These are phyloP conservation scores for Chenopodium suecicum DNA, from an alignment of 148 eudicot genomes.

Conservation along the genomic window DNA sequence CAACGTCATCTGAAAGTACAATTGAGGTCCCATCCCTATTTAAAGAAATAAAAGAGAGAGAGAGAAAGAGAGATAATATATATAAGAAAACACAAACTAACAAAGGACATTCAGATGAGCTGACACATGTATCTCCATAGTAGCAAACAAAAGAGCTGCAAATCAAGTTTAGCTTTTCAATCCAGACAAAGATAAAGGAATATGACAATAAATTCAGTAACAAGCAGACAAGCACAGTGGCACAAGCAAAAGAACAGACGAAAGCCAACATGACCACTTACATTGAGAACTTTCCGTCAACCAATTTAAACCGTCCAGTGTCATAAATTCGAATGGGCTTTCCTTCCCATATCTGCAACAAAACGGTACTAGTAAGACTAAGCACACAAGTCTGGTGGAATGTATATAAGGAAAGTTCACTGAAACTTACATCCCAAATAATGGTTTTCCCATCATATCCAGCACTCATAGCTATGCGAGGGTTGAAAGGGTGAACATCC, in stretches of 20 bases:
- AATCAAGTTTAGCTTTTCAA: conserved; percentile 11
- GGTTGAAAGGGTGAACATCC: conserved; percentile 97
- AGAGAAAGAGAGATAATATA: neutral
- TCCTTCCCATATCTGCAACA: conserved; percentile 97
- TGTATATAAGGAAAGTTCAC: neutral
- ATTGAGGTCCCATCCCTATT: conserved; percentile 96
- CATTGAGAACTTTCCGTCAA: conserved; percentile 98
- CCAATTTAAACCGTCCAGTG: conserved; percentile 84
- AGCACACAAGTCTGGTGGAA: conserved; percentile 3
- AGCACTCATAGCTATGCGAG: conserved; percentile 99
- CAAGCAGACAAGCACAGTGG: neutral
- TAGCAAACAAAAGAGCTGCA: neutral
- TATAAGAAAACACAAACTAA: conserved; percentile 8
- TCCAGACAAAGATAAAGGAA: neutral
- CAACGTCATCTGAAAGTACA: conserved; percentile 92
- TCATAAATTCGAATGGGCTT: conserved; percentile 76
- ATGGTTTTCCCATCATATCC: conserved; percentile 99
- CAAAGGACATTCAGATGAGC: neutral
- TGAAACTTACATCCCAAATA: conserved; percentile 92
- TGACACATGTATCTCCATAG: neutral
- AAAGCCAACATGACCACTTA: conserved; percentile 47
- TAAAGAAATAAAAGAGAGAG: conserved; percentile 17
- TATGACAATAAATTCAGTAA: neutral
- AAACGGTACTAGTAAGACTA: conserved; percentile 1
- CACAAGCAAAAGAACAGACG: conserved; percentile 1